Evolutionary conservation across 352 stramenopile species (phyloP).

Genomic region (Globisporangium solare): DNA sequence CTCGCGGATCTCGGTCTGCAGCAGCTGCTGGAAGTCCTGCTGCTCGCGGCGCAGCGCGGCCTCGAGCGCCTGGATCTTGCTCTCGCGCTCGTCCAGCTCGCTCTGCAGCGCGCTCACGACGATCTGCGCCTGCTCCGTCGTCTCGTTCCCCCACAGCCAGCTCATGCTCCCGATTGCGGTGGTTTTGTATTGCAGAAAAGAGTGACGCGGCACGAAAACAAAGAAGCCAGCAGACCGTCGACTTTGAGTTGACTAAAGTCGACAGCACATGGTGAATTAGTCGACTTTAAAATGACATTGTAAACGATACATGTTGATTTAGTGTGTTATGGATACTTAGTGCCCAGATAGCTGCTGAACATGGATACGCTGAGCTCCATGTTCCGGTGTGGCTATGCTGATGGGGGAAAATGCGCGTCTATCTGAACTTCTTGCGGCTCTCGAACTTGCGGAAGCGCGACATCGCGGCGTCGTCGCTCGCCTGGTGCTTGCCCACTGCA

Average conservation of each 20-base stretch:
- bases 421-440: conserved; percentile 40
- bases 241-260: background rate
- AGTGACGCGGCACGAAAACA: conserved; percentile 5
- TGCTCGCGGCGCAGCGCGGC: conserved; percentile 69
- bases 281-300: no score
- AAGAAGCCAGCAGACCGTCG: conserved; percentile 1
- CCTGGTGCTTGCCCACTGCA: conserved; percentile 55
- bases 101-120: conserved; percentile 76
- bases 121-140: conserved; percentile 80
- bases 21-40: conserved; percentile 55
- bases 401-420: background rate
- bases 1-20: conserved; percentile 61
- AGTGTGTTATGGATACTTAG: background rate
- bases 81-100: conserved; percentile 78
- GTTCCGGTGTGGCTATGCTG: background rate
- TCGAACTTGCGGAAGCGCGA: conserved; percentile 73
- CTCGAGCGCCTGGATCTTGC: conserved; percentile 76
- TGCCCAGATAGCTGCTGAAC: no score
- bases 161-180: conserved; percentile 28
- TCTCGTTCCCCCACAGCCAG: conserved; percentile 84
- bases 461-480: conserved; percentile 59
- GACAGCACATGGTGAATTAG: no score
- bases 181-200: no score
- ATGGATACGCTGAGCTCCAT: no score
- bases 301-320: no score